Conservation (phyloP, 345 rosid genomes). For the Pugionium dolabratum region DNA sequence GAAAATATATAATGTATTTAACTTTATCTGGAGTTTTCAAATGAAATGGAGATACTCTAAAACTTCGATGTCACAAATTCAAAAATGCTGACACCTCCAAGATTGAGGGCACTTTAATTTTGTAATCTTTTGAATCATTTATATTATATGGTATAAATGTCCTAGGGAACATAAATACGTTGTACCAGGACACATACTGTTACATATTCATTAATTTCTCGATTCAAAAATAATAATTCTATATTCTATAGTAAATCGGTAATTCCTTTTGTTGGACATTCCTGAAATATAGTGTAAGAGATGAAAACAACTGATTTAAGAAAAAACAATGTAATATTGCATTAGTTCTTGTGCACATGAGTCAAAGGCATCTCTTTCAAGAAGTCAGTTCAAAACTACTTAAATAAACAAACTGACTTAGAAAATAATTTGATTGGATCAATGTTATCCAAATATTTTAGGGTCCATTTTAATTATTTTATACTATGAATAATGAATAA, state of each 20-base stretch:
- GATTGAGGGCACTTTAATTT: slow-evolving; percentile 20
- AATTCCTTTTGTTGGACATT: not conserved
- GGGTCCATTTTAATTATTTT: not conserved
- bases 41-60: no score
- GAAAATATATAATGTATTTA: no score
- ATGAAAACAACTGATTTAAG: no score
- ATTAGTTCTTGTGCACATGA: not conserved
- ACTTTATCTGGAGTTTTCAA: no score
- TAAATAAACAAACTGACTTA: not conserved
- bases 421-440: slow-evolving; percentile 29
- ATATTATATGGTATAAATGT: slow-evolving; percentile 29
- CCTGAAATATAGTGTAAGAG: not conserved
- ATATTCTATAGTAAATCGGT: not conserved
- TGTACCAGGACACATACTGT: slow-evolving; percentile 12
- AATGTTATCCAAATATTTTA: slow-evolving; percentile 20
- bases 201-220: slow-evolving; percentile 4
- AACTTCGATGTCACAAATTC: no score
- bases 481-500: not conserved
- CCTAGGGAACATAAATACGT: slow-evolving; percentile 40
- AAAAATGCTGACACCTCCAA: slow-evolving; percentile 7
- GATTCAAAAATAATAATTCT: not conserved
- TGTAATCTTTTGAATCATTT: not conserved
- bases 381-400: slow-evolving; percentile 6
- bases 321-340: slow-evolving; percentile 6
- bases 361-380: not conserved